phyloP scores from a whole-genome alignment of 768 basidiomycete species.

The Pleurotus djamor region DNA sequence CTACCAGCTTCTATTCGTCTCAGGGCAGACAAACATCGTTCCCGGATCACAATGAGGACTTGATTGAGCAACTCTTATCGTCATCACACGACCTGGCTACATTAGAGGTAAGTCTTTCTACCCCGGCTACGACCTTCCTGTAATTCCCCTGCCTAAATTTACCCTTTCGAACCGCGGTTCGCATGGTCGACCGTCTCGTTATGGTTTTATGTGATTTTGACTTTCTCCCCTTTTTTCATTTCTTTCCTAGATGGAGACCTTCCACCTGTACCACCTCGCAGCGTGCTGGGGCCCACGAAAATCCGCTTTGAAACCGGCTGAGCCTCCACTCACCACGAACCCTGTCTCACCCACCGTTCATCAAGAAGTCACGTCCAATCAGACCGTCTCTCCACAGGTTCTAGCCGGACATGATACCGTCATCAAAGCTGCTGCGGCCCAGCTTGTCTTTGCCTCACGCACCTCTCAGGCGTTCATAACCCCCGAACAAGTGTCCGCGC shows the following conservation, averaged over 20 bases:
- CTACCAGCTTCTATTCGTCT: constrained; percentile 76
- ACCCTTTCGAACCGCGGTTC: neutral
- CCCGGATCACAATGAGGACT: constrained; percentile 64
- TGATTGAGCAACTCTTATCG: constrained; percentile 54
- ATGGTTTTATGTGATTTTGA: neutral
- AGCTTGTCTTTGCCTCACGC: constrained; percentile 82
- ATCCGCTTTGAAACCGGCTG: constrained; percentile 15
- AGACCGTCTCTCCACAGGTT: constrained; percentile 12
- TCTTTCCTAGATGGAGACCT: constrained; percentile 75
- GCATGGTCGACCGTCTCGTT: neutral
- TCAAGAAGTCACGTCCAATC: constrained; percentile 18
- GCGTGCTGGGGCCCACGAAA: constrained; percentile 55
- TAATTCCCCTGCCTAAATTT: neutral
- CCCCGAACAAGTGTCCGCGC: constrained; percentile 54
- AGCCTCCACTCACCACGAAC: constrained; percentile 42
- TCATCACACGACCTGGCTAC: constrained; percentile 56
- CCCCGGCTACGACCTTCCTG: neutral
- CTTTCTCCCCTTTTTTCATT: neutral
- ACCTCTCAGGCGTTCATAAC: constrained; percentile 73
- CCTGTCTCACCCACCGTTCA: constrained; percentile 38
- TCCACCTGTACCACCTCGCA: constrained; percentile 79
- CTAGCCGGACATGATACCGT: constrained; percentile 23
- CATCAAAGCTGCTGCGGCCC: constrained; percentile 77
- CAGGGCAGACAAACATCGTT: constrained; percentile 84
- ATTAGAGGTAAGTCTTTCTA: constrained; percentile 52